Conservation (phyloP, 2,329 filamentous ascomycete genomes). For the Claviceps sp. region DNA sequence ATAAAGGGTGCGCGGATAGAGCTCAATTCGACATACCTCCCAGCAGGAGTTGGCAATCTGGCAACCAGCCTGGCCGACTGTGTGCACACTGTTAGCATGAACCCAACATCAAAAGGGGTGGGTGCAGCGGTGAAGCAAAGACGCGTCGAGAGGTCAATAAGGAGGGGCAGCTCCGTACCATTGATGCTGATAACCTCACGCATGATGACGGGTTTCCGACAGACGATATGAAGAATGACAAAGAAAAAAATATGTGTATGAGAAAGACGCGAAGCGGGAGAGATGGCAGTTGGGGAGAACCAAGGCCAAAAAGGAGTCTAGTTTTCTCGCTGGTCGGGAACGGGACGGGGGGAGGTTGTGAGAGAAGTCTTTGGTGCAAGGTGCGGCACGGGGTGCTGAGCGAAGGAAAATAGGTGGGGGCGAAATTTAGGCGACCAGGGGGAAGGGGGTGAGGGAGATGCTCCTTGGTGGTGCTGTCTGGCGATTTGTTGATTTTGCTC, state of each 20-base stretch:
- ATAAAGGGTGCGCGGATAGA: neutral
- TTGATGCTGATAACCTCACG: conserved; percentile 99
- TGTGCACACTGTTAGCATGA: conserved; percentile 38
- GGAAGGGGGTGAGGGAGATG: conserved; percentile 8
- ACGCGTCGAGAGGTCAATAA: conserved; percentile 14
- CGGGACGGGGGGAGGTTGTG: conserved; percentile 11
- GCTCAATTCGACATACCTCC: conserved; percentile 62
- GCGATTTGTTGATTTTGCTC: conserved; percentile 27
- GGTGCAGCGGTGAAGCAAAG: conserved; percentile 6
- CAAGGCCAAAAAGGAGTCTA: conserved; percentile 7
- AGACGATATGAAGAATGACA: conserved; percentile 8
- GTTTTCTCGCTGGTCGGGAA: conserved; percentile 8
- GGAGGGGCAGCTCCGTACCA: conserved; percentile 47
- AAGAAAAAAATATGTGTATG: conserved; percentile 10
- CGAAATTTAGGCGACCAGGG: conserved; percentile 31
- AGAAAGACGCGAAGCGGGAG: conserved; percentile 5
- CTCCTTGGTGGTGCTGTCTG: conserved; percentile 7
- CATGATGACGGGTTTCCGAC: conserved; percentile 49
- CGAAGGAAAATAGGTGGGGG: conserved; percentile 31
- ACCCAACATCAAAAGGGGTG: neutral
- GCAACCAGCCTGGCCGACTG: conserved; percentile 99
- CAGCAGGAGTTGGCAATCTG: conserved; percentile 99
- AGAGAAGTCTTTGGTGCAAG: conserved; percentile 13
- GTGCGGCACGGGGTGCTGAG: conserved; percentile 11
- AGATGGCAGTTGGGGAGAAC: conserved; percentile 13